Evolutionary conservation across 2,329 filamentous ascomycete species (phyloP), one percentile per base, ranked within the genome.

Genomic region (Xylariaceae sp.): DNA sequence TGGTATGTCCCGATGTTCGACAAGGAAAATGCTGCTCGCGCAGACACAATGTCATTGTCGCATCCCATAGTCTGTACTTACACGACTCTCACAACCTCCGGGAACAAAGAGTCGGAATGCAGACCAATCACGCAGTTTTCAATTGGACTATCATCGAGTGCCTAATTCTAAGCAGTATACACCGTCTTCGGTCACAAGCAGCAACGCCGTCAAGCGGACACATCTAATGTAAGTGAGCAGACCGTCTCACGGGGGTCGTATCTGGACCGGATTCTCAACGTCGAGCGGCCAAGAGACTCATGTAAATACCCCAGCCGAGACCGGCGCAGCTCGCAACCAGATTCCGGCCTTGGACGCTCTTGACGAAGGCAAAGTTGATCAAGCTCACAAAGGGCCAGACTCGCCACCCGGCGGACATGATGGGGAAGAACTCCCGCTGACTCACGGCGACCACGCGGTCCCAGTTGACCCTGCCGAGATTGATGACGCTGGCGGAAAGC

Each of bases 251-350:
- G 5, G 40, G 30, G 9, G 30, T 5, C 2, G 6, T 6, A 2
- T 4, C 26, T 6, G 35, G 29, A 11, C 49, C n/a, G n/a, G 30
- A 50, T 35, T 8, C 5, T 34, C 48, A 53, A 26, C 7, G 29
- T 29, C 53, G 62, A n/a, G 71, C 74, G 39, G 77, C 78, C 60
- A 83, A 71, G 64, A 91, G 72, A 66, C 86, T 89, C 71, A 91
- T 74, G 68, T 88, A 91, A 42, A 91, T 76, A 0, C 85, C 85
- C 88, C 88, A 92, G 11, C 75, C 78, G 29, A 92, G 76, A 4
- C 88, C 88, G 19, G 86, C 87, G 49, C 86, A 69, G 61, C 84
- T 83, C n/a, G 84, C 87, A 58, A 91, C 80, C 35, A 91, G 72
- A 49, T 87, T 85, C 39, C 88, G 77, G 50, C 79, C 78, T 64